phyloP scores from a whole-genome alignment of 2,329 filamentous ascomycete genomes.

The Tolypocladium sp. region DNA sequence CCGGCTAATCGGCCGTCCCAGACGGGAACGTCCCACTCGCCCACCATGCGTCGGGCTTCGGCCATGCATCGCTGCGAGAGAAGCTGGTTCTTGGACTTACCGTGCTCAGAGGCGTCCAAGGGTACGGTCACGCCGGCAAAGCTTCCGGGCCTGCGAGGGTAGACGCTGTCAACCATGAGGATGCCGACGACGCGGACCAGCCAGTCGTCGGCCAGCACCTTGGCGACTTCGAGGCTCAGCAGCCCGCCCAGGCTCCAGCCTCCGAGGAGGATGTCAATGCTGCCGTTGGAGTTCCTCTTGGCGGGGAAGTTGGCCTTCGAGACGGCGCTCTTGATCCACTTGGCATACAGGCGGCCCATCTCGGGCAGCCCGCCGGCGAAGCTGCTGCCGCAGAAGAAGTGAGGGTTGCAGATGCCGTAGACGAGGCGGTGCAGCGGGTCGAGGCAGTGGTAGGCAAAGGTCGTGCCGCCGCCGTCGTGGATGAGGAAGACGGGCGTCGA shows the following conservation, averaged over 20 bases:
- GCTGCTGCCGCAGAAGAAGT: constrained; percentile 33
- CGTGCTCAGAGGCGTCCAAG: constrained; percentile 14
- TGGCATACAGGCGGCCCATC: constrained; percentile 43
- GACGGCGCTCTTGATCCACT: constrained; percentile 31
- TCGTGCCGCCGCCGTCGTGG: constrained; percentile 54
- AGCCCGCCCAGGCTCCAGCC: constrained; percentile 49
- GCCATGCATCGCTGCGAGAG: constrained; percentile 29
- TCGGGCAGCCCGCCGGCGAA: constrained; percentile 44
- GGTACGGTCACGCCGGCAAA: constrained; percentile 4
- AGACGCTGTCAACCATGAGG: constrained; percentile 44
- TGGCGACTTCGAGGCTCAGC: constrained; percentile 40
- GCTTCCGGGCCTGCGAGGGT: constrained; percentile 13
- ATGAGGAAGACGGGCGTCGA: constrained; percentile 43
- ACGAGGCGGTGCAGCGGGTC: constrained; percentile 36
- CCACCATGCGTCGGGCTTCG: constrained; percentile 30
- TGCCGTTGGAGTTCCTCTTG: constrained; percentile 15
- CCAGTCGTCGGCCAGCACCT: constrained; percentile 26
- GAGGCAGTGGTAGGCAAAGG: constrained; percentile 47
- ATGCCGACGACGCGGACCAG: constrained; percentile 36
- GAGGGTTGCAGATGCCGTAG: constrained; percentile 47
- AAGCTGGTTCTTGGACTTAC: constrained; percentile 23
- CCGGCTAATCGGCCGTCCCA: constrained; percentile 20
- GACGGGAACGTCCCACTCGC: constrained; percentile 28
- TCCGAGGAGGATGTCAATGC: constrained; percentile 36
- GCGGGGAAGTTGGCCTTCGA: constrained; percentile 16